Evolutionary conservation across 2,329 filamentous ascomycete genomes (phyloP).

Genomic region (Colletotrichum liaoningense): DNA sequence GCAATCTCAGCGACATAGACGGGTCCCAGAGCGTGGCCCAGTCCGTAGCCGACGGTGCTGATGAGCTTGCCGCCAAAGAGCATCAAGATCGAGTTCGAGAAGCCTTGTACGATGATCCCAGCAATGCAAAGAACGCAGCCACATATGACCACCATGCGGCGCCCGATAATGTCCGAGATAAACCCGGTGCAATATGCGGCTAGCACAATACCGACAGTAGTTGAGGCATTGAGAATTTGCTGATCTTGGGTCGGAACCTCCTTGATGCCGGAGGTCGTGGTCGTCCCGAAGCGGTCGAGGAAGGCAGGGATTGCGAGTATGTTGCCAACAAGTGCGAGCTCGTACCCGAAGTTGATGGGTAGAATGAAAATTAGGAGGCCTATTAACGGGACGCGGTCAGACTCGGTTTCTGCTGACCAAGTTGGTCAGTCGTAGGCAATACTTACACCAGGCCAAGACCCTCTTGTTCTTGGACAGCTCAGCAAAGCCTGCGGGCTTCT

Average conservation of each 20-base stretch:
- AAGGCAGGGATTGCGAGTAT: slow-evolving; percentile 8
- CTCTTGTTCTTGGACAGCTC: slow-evolving; percentile 18
- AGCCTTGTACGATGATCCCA: slow-evolving; percentile 26
- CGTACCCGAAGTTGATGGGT: slow-evolving; percentile 26
- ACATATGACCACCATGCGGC: slow-evolving; percentile 17
- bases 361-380: slow-evolving; percentile 25
- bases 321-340: slow-evolving; percentile 15
- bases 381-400: not conserved
- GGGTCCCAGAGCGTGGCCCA: slow-evolving; percentile 32
- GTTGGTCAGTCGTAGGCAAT: too few relatives aligned
- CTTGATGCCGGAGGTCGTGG: not conserved
- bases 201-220: slow-evolving; percentile 20
- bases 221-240: slow-evolving; percentile 10
- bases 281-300: slow-evolving; percentile 1
- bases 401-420: not conserved
- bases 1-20: slow-evolving; percentile 37
- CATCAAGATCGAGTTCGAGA: slow-evolving; percentile 26
- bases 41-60: slow-evolving; percentile 23
- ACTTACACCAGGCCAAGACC: not conserved
- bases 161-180: slow-evolving; percentile 24
- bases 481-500: slow-evolving; percentile 7
- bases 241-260: slow-evolving; percentile 14
- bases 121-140: slow-evolving; percentile 18
- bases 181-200: slow-evolving; percentile 22
- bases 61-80: slow-evolving; percentile 32